Evolutionary conservation across 108 stramenopile genomes (phyloP), one percentile per base, ranked within the genome.

Genomic region (Fistulifera pelliculosa): DNA sequence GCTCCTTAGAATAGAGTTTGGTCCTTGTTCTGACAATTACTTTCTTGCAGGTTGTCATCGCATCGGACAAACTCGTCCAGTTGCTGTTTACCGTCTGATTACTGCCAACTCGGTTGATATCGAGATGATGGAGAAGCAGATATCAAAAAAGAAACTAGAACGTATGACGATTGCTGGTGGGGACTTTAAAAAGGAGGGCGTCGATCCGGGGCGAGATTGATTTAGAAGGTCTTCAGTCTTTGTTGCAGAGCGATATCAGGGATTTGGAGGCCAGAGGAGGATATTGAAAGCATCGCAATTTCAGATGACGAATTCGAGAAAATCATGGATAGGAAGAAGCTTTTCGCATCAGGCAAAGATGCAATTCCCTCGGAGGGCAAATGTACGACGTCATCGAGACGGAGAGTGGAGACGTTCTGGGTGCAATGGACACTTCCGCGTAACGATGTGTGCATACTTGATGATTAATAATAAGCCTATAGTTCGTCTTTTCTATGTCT

Each of bases 81-180:
- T 98, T 24, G 89, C 93, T 15, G 94, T 99, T 11, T 99, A 98
- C 64, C 79, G 98, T 18, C 71, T 99, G 11, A 56, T 99, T 44
- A 98, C 98, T 15, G 64, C 70, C 16, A 93, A 93, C 50, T 95
- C 92, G 18, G 95, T 96, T 25, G 98, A 99, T 63, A 95, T 98
- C 53, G 92, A 89, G 15, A 99, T 99, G 96, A 98, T 99, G 94
- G 94, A 95, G 71, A 87, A 87, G 59, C 87, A 88, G 65, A 79
- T 95, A 17, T 91, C 87, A 18, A 94, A 94, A 56, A 94, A 93
- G 78, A 94, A 94, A 69, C 72, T 98, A 41, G 97, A 95, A 54
- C 87, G 97, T 19, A 92, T 98, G 87, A 85, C 95, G 2, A 95
- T 98, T 60, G 83, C 82, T 26, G 97, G 93, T 19, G 97, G 97